phyloP scores from a whole-genome alignment of 371 early-diverging fungal species.

The Zancudomyces culisetae region DNA sequence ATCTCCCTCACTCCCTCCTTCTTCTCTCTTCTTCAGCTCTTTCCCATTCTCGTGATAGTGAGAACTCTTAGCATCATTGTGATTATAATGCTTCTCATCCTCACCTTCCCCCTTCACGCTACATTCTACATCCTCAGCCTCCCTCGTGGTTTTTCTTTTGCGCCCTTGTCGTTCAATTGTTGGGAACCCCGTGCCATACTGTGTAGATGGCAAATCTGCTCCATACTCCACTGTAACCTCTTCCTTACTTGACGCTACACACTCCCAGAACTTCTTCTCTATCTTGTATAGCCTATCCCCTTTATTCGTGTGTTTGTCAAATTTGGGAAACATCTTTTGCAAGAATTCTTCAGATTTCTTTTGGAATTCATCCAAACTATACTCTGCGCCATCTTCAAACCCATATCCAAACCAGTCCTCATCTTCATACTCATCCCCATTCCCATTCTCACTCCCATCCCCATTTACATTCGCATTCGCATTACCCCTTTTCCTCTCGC shows the following conservation, averaged over 20 bases:
- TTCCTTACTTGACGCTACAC: conserved; percentile 68
- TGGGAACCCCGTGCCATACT: conserved; percentile 78
- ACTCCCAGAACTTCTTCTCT: conserved; percentile 89
- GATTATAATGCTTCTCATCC: too few relatives aligned
- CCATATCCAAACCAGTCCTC: conserved; percentile 47
- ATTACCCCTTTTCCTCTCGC: neutral
- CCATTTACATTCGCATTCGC: neutral
- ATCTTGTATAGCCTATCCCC: conserved; percentile 10
- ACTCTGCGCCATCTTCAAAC: conserved; percentile 70
- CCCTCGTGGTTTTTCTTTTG: conserved; percentile 25
- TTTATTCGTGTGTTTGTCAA: conserved; percentile 7
- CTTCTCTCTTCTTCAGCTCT: too few relatives aligned
- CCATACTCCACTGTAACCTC: conserved; percentile 89
- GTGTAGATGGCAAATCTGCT: conserved; percentile 78
- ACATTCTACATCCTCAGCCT: neutral
- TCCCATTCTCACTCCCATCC: neutral
- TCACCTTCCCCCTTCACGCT: neutral
- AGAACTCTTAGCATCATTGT: too few relatives aligned
- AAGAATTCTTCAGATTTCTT: conserved; percentile 62
- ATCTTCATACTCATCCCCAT: neutral
- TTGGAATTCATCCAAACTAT: conserved; percentile 61
- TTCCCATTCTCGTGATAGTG: too few relatives aligned
- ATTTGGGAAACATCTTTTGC: conserved; percentile 39
- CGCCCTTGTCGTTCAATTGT: conserved; percentile 30
- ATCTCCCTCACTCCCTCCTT: too few relatives aligned